These are phyloP conservation scores for Populus hybrid DNA, from an alignment of 441 rosid species.

Conservation along the genomic window DNA sequence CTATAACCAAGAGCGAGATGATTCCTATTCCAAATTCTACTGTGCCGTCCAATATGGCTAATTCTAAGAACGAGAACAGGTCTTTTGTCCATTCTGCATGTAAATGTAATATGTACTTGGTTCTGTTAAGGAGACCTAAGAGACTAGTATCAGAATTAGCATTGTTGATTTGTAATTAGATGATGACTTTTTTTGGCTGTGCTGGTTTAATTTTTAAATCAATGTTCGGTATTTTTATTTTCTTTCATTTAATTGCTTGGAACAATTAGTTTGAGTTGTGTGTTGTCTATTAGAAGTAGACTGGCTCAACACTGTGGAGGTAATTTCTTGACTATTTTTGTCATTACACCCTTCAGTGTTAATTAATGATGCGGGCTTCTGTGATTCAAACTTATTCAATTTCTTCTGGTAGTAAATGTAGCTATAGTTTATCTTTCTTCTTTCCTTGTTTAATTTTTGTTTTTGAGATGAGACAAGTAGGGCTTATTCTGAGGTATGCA, in stretches of 20 bases:
- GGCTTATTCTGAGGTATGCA: slow-evolving; percentile 15
- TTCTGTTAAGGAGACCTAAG: slow-evolving; percentile 34
- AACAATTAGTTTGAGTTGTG: slow-evolving; percentile 33
- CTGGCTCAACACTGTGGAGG: slow-evolving; percentile 40
- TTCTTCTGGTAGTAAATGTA: slow-evolving; percentile 21
- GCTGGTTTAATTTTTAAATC: slow-evolving; percentile 17
- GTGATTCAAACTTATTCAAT: slow-evolving; percentile 24
- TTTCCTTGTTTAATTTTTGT: not conserved
- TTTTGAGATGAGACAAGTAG: slow-evolving; percentile 3
- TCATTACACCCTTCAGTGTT: slow-evolving; percentile 27
- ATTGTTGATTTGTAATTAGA: slow-evolving; percentile 53
- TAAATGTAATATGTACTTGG: slow-evolving; percentile 32
- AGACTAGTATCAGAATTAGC: slow-evolving; percentile 26
- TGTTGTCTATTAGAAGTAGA: slow-evolving; percentile 38
- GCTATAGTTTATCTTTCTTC: not conserved
- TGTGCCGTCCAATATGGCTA: slow-evolving; percentile 42
- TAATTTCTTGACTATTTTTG: slow-evolving; percentile 39
- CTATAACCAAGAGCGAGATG: slow-evolving; percentile 72
- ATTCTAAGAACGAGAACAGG: slow-evolving; percentile 82
- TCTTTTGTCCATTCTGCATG: slow-evolving; percentile 38
- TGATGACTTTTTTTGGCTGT: slow-evolving; percentile 24
- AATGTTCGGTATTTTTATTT: not conserved
- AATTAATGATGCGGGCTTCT: slow-evolving; percentile 14
- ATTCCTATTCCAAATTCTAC: slow-evolving; percentile 70
- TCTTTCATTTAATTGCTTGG: slow-evolving; percentile 30